Percentiles rank a stretch among this genome's conserved stretches.
These are phyloP conservation scores for Xylariales sp. DNA, from an alignment of 2,329 filamentous ascomycete genomes.

Conservation along the genomic window DNA sequence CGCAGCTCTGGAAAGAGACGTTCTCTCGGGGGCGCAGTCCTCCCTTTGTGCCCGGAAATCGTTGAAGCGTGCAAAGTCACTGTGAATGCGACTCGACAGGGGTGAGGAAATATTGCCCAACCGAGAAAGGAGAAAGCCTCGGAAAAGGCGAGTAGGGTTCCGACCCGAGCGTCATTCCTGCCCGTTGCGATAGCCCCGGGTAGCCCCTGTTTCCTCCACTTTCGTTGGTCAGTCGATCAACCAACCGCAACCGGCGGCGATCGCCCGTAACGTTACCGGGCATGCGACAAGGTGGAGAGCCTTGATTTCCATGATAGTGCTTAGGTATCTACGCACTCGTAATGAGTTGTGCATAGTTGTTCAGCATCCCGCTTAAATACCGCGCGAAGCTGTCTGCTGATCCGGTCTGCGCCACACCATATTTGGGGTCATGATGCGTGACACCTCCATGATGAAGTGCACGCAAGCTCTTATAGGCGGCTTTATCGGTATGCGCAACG, in stretches of 20 bases:
- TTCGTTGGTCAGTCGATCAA: not conserved
- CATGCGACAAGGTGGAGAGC: not conserved
- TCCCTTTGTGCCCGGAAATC: too few relatives aligned
- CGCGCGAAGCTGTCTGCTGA: not conserved
- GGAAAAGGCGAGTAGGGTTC: too few relatives aligned
- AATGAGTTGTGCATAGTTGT: not conserved
- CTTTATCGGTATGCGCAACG: not conserved
- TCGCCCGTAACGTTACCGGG: conserved; percentile 5
- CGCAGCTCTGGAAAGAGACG: too few relatives aligned
- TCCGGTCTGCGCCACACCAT: not conserved
- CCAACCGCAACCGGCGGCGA: not conserved
- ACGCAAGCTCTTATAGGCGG: conserved; percentile 3
- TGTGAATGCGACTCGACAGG: too few relatives aligned
- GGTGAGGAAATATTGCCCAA: too few relatives aligned
- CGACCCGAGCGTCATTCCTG: too few relatives aligned
- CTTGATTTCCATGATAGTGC: not conserved
- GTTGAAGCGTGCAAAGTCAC: too few relatives aligned
- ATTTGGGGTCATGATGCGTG: not conserved
- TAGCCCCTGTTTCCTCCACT: not conserved
- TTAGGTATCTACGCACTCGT: too few relatives aligned
- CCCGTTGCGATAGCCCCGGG: too few relatives aligned
- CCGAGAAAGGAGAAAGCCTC: too few relatives aligned
- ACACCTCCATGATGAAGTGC: conserved; percentile 2
- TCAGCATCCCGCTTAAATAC: not conserved
- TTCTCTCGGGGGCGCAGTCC: too few relatives aligned